phyloP scores from a whole-genome alignment of 1,284 basidiomycete species.

The Ceratobasidium sp. region DNA sequence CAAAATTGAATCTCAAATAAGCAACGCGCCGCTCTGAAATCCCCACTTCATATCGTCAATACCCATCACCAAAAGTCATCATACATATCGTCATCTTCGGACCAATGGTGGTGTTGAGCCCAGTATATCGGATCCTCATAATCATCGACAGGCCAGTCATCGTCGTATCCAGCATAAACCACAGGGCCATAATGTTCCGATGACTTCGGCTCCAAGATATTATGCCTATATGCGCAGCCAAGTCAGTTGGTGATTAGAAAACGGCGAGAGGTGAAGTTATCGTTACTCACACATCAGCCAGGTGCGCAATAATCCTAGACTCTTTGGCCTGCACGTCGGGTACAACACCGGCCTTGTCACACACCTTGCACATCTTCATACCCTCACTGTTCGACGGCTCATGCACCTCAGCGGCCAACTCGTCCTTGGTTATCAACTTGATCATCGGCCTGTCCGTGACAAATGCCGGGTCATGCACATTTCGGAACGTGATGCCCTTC shows the following conservation, averaged over 20 bases:
- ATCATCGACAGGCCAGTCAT: no score
- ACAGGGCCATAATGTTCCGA: no score
- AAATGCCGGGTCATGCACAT: slow-evolving; percentile 21
- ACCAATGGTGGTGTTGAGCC: no score
- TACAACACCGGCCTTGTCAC: not conserved
- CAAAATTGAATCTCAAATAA: no score
- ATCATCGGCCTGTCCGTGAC: slow-evolving; percentile 15
- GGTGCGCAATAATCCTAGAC: slow-evolving; percentile 5
- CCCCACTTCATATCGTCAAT: no score
- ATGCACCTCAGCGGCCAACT: not conserved
- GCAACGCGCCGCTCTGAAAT: no score
- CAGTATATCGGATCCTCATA: no score
- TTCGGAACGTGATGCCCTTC: not conserved
- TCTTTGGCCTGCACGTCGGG: not conserved
- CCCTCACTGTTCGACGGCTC: not conserved
- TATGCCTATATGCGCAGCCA: slow-evolving; percentile 1
- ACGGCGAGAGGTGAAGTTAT: not conserved
- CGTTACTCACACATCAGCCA: slow-evolving; percentile 20
- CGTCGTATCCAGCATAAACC: no score
- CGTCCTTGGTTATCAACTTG: not conserved
- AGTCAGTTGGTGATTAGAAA: not conserved
- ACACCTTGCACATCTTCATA: slow-evolving; percentile 21
- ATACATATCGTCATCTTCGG: no score
- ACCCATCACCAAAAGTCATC: no score
- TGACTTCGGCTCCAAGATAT: slow-evolving; percentile 1